Percentiles rank a stretch among this genome's conserved stretches.
These are phyloP conservation scores for Naganishia randhawae DNA, from an alignment of 768 basidiomycete species.

Conservation along the genomic window DNA sequence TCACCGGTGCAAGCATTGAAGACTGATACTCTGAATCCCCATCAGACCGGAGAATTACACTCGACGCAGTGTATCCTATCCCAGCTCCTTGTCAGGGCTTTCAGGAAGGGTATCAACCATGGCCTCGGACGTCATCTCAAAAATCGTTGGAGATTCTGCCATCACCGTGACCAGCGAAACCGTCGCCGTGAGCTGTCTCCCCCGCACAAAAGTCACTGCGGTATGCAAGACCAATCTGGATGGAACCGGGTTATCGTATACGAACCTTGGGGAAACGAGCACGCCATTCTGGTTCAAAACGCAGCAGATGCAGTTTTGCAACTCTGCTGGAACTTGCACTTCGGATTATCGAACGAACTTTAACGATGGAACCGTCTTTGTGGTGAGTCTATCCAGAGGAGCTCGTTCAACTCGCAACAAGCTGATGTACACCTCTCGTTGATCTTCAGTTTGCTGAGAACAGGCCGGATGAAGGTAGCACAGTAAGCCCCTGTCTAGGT, in stretches of 20 bases:
- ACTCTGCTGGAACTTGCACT: not conserved
- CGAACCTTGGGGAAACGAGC: not conserved
- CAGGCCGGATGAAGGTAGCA: slow-evolving; percentile 2
- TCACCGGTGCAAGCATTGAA: not conserved
- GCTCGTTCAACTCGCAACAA: not conserved
- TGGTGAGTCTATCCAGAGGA: not conserved
- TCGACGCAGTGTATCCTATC: slow-evolving; percentile 10
- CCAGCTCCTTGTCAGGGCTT: not conserved
- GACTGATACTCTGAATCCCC: not conserved
- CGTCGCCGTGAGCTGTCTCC: slow-evolving; percentile 1
- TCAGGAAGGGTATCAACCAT: slow-evolving; percentile 12
- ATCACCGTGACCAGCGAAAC: not conserved
- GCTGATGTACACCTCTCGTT: not conserved
- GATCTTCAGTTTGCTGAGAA: slow-evolving; percentile 6
- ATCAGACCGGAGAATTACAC: not conserved
- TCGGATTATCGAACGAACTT: slow-evolving; percentile 9
- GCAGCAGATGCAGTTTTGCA: slow-evolving; percentile 6
- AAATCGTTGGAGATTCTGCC: not conserved
- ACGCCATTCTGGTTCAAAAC: slow-evolving; percentile 5
- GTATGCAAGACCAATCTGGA: slow-evolving; percentile 8
- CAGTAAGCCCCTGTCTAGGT: not conserved
- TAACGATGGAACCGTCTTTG: slow-evolving; percentile 1
- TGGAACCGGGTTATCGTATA: not conserved
- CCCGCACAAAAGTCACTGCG: slow-evolving; percentile 2
- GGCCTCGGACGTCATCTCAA: slow-evolving; percentile 6